Evolutionary conservation across 768 basidiomycete species (phyloP).

Genomic region (Gloeophyllum trabeum): DNA sequence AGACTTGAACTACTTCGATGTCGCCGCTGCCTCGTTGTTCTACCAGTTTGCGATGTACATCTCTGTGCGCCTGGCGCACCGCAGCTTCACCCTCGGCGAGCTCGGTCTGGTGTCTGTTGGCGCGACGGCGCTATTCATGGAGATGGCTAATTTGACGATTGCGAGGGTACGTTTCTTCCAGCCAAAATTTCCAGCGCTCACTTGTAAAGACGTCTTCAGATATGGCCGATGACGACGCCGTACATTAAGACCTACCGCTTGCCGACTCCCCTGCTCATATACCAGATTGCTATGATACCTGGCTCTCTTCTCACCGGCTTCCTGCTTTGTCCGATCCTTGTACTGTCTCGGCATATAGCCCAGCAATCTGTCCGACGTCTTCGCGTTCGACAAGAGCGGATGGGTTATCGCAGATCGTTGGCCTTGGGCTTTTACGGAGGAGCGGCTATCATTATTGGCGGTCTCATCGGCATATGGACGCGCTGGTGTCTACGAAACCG

Average conservation of each 20-base stretch:
- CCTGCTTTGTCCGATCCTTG: constrained; percentile 85
- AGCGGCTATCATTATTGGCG: constrained; percentile 63
- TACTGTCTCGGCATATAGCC: constrained; percentile 85
- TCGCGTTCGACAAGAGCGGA: constrained; percentile 73
- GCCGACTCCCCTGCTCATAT: constrained; percentile 84
- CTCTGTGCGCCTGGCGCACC: constrained; percentile 80
- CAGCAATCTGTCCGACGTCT: constrained; percentile 77
- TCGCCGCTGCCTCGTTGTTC: constrained; percentile 61
- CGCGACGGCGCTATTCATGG: constrained; percentile 77
- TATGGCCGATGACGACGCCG: constrained; percentile 67
- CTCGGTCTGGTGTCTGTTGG: constrained; percentile 83
- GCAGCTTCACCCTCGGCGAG: constrained; percentile 94
- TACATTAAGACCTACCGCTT: constrained; percentile 89
- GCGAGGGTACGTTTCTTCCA: constrained; percentile 56
- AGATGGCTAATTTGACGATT: constrained; percentile 75
- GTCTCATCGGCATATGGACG: constrained; percentile 88
- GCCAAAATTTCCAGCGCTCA: too few species aligned
- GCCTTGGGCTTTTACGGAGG: constrained; percentile 81
- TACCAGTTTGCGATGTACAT: constrained; percentile 90
- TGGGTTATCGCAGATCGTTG: constrained; percentile 68
- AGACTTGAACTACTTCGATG: constrained; percentile 77
- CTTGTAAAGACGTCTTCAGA: too few species aligned
- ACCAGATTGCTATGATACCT: constrained; percentile 86
- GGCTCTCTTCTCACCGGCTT: constrained; percentile 92
- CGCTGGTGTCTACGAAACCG: constrained; percentile 71